Evolutionary conservation across 257 asterid species (phyloP).

Genomic region (Fraxinus cuspidata): DNA sequence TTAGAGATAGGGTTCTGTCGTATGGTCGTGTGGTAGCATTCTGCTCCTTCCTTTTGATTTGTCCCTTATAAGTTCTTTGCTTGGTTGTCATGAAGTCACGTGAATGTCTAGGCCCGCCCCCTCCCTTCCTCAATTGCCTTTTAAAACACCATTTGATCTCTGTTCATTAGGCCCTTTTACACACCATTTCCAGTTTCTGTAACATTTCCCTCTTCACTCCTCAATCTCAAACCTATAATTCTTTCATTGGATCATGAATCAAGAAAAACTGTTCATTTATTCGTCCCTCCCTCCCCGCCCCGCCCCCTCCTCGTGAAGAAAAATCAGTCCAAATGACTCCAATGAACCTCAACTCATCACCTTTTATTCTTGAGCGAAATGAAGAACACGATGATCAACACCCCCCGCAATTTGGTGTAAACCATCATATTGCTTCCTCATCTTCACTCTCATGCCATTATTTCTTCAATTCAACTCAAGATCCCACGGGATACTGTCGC

Average conservation of each 20-base stretch:
- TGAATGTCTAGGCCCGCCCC: constrained; percentile 40
- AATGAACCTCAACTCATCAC: constrained; percentile 45
- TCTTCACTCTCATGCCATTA: constrained; percentile 44
- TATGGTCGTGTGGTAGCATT: constrained; percentile 86
- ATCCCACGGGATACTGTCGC: constrained; percentile 38
- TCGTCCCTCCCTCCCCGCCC: not conserved
- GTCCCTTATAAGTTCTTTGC: constrained; percentile 57
- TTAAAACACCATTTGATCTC: constrained; percentile 32
- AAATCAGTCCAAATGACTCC: constrained; percentile 23
- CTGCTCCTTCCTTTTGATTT: constrained; percentile 56
- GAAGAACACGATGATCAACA: constrained; percentile 31
- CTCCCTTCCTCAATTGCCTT: constrained; percentile 21
- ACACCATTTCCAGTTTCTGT: constrained; percentile 2
- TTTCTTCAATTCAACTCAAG: constrained; percentile 48
- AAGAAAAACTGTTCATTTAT: not conserved
- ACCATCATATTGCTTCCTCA: constrained; percentile 37
- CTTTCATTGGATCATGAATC: not conserved
- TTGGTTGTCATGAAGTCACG: constrained; percentile 59
- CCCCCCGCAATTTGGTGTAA: constrained; percentile 30
- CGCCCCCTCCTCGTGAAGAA: not conserved
- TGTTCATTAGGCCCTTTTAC: constrained; percentile 37
- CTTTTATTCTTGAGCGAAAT: constrained; percentile 38
- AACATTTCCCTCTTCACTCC: not conserved
- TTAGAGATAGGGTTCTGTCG: constrained; percentile 66
- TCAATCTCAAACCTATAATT: not conserved